These are phyloP conservation scores for Colletotrichum sublineola DNA, from an alignment of 2,329 filamentous ascomycete species.

Conservation along the genomic window DNA sequence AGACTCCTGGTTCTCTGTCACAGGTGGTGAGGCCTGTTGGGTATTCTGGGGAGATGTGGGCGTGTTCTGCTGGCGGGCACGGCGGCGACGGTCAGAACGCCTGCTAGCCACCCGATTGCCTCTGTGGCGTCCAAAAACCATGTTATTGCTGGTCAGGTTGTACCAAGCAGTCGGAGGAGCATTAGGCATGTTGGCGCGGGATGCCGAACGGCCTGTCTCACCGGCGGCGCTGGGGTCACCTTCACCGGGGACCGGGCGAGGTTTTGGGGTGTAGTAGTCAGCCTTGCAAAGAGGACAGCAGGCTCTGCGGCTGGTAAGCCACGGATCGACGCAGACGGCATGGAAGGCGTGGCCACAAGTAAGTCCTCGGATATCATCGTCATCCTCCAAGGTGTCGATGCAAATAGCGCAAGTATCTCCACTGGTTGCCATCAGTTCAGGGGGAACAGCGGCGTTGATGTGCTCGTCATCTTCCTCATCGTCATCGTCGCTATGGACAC, in stretches of 20 bases:
- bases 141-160: slow-evolving; percentile 47
- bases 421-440: slow-evolving; percentile 83
- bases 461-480: slow-evolving; percentile 81
- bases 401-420: slow-evolving; percentile 98
- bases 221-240: slow-evolving; percentile 51
- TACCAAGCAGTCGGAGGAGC: slow-evolving; percentile 57
- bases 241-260: slow-evolving; percentile 70
- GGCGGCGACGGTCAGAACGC: slow-evolving; percentile 34
- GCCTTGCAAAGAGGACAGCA: slow-evolving; percentile 98
- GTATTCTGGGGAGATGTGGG: slow-evolving; percentile 12
- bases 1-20: slow-evolving; percentile 35
- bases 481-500: slow-evolving; percentile 64
- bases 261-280: slow-evolving; percentile 96
- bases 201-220: slow-evolving; percentile 54
- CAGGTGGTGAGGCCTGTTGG: slow-evolving; percentile 16
- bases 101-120: slow-evolving; percentile 30
- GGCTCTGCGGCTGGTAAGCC: slow-evolving; percentile 92
- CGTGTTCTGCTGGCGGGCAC: slow-evolving; percentile 25
- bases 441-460: slow-evolving; percentile 84
- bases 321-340: slow-evolving; percentile 93
- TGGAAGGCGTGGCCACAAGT: slow-evolving; percentile 99
- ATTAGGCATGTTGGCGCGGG: slow-evolving; percentile 63
- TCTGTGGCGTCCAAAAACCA: slow-evolving; percentile 39
- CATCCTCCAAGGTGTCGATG: slow-evolving; percentile 92
- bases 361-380: slow-evolving; percentile 93